These are phyloP conservation scores for Ormosia semicastrata DNA, from an alignment of 306 rosid species.

Conservation along the genomic window DNA sequence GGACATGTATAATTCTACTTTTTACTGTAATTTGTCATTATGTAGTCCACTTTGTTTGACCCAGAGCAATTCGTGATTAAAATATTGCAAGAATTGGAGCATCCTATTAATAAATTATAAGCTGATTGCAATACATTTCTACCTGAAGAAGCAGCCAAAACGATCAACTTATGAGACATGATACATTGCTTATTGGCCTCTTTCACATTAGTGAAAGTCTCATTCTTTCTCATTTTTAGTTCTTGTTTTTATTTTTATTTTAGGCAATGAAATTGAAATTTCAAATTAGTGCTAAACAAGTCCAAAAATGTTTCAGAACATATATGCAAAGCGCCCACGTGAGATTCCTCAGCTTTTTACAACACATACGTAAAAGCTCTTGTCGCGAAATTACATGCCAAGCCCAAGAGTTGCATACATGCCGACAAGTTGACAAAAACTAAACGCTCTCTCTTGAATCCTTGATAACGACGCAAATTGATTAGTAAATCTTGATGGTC, in stretches of 20 bases:
- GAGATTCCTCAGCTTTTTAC: constrained; percentile 45
- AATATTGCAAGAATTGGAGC: constrained; percentile 3
- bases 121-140: not conserved
- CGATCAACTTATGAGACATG: not conserved
- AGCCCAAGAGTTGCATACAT: constrained; percentile 36
- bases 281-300: constrained; percentile 6
- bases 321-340: constrained; percentile 26
- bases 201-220: not conserved
- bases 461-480: constrained; percentile 36
- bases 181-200: not conserved
- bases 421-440: constrained; percentile 46
- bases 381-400: constrained; percentile 45
- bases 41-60: constrained; percentile 33
- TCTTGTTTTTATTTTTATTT: not conserved
- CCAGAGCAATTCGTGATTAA: not conserved
- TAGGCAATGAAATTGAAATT: not conserved
- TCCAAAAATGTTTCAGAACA: constrained; percentile 2
- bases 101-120: not conserved
- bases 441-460: constrained; percentile 28
- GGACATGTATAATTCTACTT: constrained; percentile 22
- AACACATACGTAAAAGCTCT: constrained; percentile 31
- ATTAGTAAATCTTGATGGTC: constrained; percentile 21
- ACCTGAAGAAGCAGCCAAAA: not conserved
- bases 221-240: not conserved
- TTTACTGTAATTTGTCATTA: constrained; percentile 37